Conservation (phyloP, 495 filamentous ascomycete genomes). For the Daldinia grandis region DNA sequence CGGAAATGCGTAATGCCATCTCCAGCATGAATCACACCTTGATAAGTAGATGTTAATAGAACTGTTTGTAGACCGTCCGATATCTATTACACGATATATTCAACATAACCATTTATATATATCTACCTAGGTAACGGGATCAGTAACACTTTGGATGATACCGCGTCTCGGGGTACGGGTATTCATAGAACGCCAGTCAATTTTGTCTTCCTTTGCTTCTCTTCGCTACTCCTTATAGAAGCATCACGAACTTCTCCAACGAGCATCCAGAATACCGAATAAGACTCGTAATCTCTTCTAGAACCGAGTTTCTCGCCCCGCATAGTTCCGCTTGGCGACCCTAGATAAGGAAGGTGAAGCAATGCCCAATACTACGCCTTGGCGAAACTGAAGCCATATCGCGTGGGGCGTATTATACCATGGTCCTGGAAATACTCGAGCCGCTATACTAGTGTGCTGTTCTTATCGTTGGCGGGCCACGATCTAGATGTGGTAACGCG, state of each 20-base stretch:
- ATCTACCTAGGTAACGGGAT: not conserved
- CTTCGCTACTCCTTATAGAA: not conserved
- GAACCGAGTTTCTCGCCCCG: slow-evolving; percentile 23
- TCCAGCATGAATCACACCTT: not conserved
- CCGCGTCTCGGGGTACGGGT: not conserved
- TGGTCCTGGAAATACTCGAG: not conserved
- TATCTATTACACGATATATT: too few species aligned
- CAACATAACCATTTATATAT: not conserved
- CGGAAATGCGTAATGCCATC: not conserved
- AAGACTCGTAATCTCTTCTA: slow-evolving; percentile 27
- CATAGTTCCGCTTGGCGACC: slow-evolving; percentile 24
- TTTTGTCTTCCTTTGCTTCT: not conserved
- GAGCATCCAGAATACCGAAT: not conserved
- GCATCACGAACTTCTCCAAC: not conserved
- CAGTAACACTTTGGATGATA: not conserved
- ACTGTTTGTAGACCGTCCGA: not conserved
- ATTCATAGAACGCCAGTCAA: not conserved
- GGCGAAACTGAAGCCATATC: slow-evolving; percentile 24
- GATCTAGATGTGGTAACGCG: not conserved
- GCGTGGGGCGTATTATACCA: slow-evolving; percentile 12
- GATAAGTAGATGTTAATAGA: not conserved
- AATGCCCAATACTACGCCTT: slow-evolving; percentile 25
- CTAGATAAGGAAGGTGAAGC: slow-evolving; percentile 36
- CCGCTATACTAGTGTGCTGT: too few species aligned
- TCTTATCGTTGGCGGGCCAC: not conserved